phyloP scores from a whole-genome alignment of 2,329 filamentous ascomycete genomes.

The Scleromitrula shiraiana region DNA sequence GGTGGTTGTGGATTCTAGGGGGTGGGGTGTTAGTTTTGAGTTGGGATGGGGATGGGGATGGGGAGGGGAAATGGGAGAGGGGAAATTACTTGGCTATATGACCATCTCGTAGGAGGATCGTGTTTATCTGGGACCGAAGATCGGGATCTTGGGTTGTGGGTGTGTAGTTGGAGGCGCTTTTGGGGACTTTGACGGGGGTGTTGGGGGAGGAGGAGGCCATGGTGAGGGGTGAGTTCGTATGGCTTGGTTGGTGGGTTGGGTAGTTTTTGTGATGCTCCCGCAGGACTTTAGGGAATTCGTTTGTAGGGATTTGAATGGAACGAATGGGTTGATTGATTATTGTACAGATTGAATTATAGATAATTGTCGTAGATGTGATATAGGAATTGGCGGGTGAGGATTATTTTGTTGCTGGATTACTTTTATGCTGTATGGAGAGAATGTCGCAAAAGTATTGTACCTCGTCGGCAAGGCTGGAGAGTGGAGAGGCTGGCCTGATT shows the following conservation, averaged over 20 bases:
- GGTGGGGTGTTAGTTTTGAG: slow-evolving; percentile 1
- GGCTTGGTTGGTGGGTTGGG: slow-evolving; percentile 14
- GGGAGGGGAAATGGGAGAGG: neutral
- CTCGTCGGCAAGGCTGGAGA: slow-evolving; percentile 6
- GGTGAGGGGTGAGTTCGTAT: slow-evolving; percentile 24
- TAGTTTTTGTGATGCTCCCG: too few relatives aligned
- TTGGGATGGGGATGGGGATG: slow-evolving; percentile 4
- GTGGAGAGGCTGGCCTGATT: neutral
- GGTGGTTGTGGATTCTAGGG: slow-evolving; percentile 53
- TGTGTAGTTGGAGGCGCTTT: slow-evolving; percentile 47
- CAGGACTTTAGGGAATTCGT: too few relatives aligned
- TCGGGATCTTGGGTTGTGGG: slow-evolving; percentile 54
- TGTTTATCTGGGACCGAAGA: slow-evolving; percentile 55
- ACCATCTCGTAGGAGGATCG: slow-evolving; percentile 48
- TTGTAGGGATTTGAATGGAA: too few relatives aligned
- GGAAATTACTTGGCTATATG: slow-evolving; percentile 47
- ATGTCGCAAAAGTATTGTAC: too few relatives aligned
- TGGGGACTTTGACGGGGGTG: slow-evolving; percentile 53
- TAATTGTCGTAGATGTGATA: too few relatives aligned
- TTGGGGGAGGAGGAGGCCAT: too few relatives aligned
- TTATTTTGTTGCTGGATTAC: neutral
- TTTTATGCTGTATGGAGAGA: too few relatives aligned
- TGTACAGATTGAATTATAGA: too few relatives aligned
- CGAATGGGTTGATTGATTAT: too few relatives aligned
- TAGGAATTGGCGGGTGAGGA: neutral